Conservation (phyloP, 495 filamentous ascomycete genomes). For the Umbilicaria muhlenbergii region DNA sequence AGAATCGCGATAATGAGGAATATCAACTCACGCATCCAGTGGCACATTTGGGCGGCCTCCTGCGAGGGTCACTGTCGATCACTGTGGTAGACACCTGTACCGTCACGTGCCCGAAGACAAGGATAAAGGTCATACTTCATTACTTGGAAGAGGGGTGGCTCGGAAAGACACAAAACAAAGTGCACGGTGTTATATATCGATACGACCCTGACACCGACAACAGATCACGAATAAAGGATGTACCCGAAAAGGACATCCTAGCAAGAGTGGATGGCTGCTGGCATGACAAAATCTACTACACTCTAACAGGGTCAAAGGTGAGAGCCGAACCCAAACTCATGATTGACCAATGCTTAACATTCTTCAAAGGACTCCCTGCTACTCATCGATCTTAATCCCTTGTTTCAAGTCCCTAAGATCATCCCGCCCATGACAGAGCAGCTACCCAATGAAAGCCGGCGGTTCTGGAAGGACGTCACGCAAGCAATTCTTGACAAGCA, state of each 20-base stretch:
- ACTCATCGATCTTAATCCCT: slow-evolving; percentile 72
- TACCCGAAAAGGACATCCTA: slow-evolving; percentile 67
- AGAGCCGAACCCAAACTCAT: slow-evolving; percentile 3
- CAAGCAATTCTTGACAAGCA: slow-evolving; percentile 74
- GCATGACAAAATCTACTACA: slow-evolving; percentile 57
- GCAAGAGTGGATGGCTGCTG: slow-evolving; percentile 75
- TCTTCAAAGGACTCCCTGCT: slow-evolving; percentile 44
- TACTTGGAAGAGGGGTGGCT: slow-evolving; percentile 95
- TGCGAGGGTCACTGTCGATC: slow-evolving; percentile 69
- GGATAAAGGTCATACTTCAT: slow-evolving; percentile 76
- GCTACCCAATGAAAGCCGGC: slow-evolving; percentile 77
- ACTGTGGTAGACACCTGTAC: slow-evolving; percentile 80
- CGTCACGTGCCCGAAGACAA: slow-evolving; percentile 72
- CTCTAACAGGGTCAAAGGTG: slow-evolving; percentile 34
- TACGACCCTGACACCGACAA: slow-evolving; percentile 73
- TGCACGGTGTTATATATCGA: slow-evolving; percentile 80
- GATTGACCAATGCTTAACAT: slow-evolving; percentile 16
- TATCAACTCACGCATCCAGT: slow-evolving; percentile 91
- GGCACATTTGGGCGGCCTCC: slow-evolving; percentile 78
- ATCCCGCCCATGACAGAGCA: slow-evolving; percentile 62
- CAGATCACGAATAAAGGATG: slow-evolving; percentile 63
- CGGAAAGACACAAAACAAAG: slow-evolving; percentile 73
- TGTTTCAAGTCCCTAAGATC: slow-evolving; percentile 59
- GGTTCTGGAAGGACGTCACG: slow-evolving; percentile 78
- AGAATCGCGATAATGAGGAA: slow-evolving; percentile 65